Conservation (phyloP, 306 rosid species). For the Trifolium subterraneum region DNA sequence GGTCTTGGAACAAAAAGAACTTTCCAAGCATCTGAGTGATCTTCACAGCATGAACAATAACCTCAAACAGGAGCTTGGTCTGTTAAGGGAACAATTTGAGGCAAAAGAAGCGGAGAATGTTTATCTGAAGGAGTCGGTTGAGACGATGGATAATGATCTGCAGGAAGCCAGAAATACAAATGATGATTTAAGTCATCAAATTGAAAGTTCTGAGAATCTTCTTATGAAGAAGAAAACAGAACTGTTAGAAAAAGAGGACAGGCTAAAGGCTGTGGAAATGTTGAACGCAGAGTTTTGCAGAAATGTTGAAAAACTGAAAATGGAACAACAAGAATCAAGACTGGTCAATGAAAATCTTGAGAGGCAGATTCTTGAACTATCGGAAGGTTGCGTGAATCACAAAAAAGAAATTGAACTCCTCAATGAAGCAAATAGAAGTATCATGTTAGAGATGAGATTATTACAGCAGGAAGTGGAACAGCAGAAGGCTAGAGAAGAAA, state of each 20-base stretch:
- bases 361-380: constrained; percentile 66
- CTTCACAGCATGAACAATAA: constrained; percentile 57
- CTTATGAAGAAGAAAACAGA: constrained; percentile 61
- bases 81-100: constrained; percentile 59
- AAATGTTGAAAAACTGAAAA: constrained; percentile 64
- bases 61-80: constrained; percentile 59
- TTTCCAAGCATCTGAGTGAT: constrained; percentile 55
- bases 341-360: constrained; percentile 56
- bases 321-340: constrained; percentile 59
- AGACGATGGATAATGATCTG: constrained; percentile 56
- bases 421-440: constrained; percentile 56
- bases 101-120: constrained; percentile 62
- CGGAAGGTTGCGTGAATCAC: constrained; percentile 62
- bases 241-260: constrained; percentile 65
- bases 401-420: constrained; percentile 68
- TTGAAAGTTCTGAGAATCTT: constrained; percentile 52
- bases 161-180: constrained; percentile 55
- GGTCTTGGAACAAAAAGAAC: constrained; percentile 59
- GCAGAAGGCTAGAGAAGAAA: constrained; percentile 69
- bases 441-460: constrained; percentile 60
- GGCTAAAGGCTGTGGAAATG: constrained; percentile 58
- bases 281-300: constrained; percentile 63
- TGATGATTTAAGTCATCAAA: constrained; percentile 58
- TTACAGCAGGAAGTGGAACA: constrained; percentile 70
- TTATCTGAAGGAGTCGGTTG: constrained; percentile 57